Conservation (phyloP, 2,329 filamentous ascomycete genomes). For the Rhexocercosporidium sp. region DNA sequence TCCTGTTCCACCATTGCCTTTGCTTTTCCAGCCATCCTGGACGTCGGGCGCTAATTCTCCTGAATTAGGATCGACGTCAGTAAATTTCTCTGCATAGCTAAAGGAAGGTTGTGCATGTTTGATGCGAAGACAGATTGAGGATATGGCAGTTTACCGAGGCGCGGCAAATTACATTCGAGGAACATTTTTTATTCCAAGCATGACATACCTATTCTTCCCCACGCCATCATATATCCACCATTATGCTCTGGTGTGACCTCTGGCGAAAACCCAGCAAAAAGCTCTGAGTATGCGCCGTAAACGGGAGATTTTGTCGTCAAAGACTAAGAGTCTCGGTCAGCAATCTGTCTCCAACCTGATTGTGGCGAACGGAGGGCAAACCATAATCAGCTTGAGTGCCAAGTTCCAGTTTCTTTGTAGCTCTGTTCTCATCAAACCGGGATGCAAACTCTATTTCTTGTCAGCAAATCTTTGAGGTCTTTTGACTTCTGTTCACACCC, state of each 20-base stretch:
- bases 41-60: constrained; percentile 30
- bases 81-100: too few relatives aligned
- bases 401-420: constrained; percentile 41
- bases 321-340: constrained; percentile 21
- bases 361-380: constrained; percentile 11
- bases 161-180: too few relatives aligned
- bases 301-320: constrained; percentile 39
- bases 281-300: constrained; percentile 46
- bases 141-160: too few relatives aligned
- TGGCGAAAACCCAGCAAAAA: constrained; percentile 45
- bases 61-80: constrained; percentile 8
- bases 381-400: constrained; percentile 27
- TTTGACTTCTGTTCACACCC: constrained; percentile 7
- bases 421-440: constrained; percentile 48
- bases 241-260: constrained; percentile 41
- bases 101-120: too few relatives aligned
- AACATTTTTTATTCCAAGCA: background rate
- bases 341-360: too few relatives aligned
- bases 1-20: constrained; percentile 39
- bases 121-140: too few relatives aligned
- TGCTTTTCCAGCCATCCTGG: constrained; percentile 31
- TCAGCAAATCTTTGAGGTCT: background rate
- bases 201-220: constrained; percentile 42
- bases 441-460: constrained; percentile 41
- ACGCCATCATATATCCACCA: constrained; percentile 49